Evolutionary conservation across 2,329 filamentous ascomycete species (phyloP), one percentile per base, ranked within the genome.

Genomic region (Claviceps digitariae): DNA sequence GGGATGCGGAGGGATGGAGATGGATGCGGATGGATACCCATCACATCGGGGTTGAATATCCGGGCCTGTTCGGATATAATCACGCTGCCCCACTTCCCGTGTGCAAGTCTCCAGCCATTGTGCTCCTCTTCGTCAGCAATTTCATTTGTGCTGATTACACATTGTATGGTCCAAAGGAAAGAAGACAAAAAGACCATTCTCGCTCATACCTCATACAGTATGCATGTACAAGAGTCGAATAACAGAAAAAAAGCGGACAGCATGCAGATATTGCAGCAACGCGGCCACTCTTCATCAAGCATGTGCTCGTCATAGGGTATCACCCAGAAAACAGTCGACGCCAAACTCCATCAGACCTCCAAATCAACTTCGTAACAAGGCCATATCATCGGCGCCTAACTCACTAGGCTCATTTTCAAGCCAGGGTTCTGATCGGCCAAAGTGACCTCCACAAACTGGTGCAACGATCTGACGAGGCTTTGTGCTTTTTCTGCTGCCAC

Each of bases 401-500:
- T 20, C 25, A 59, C 54, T 23, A 51, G 57, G 31, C 56, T 52
- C 54, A 68, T 63, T 53, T 63, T 59, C 48, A 69, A 48, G 12
- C 67, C 67, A 0, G 66, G 66, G 31, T 67, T 70, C 34, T 61
- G 61, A 49, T 60, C 61, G 38, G 60, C 58, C 29, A 70, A 45
- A 12, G 59, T 61, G 55, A 61, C 57, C 25, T 61, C 64, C 23
- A 65, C 57, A 20, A 64, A 50, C 25, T 63, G 55, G 54, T 56
- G 53, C 51, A 66, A 48, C 23, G 60, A 57, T 44, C 56, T 50
- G 36, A 62, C 59, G 52, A 62, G 54, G 38, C 53, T 56, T 50
- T 54, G 55, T 15, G 59, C 55, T 23, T 64, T 63, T 2, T 57
- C 60, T 1, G 56, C 46, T 31, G 56, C 55, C 50, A 7, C 29